Percentiles rank a stretch among this genome's conserved stretches.
Conservation (phyloP, 2,329 filamentous ascomycete species). For the Fusarium sp. region DNA sequence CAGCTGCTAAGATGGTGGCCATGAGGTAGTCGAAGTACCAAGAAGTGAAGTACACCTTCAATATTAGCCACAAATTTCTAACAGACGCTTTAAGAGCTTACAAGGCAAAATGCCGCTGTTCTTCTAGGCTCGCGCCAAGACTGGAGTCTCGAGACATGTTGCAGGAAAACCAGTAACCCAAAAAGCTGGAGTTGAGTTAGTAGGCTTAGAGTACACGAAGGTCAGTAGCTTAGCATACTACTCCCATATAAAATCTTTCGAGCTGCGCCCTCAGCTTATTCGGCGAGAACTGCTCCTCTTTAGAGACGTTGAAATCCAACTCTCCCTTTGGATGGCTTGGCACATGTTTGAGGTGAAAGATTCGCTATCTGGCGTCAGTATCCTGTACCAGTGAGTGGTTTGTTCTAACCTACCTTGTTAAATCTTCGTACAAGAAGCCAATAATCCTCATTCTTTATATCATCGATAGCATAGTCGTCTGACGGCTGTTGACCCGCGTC, state of each 20-base stretch:
- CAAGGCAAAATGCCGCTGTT: constrained; percentile 55
- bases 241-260: constrained; percentile 81
- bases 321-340: neutral
- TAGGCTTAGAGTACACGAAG: too few species aligned
- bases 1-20: constrained; percentile 64
- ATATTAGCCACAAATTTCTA: constrained; percentile 26
- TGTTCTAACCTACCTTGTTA: constrained; percentile 9
- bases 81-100: too few species aligned
- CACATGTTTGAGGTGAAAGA: constrained; percentile 22
- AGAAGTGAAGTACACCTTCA: constrained; percentile 62
- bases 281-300: constrained; percentile 82
- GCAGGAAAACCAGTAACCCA: constrained; percentile 47
- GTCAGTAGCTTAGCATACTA: constrained; percentile 63
- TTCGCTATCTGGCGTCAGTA: neutral
- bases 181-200: constrained; percentile 49
- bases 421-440: constrained; percentile 27
- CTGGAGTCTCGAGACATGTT: constrained; percentile 77
- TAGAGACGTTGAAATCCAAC: constrained; percentile 55
- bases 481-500: neutral
- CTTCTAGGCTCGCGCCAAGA: constrained; percentile 79
- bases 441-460: constrained; percentile 11
- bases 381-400: neutral
- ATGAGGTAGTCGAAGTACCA: constrained; percentile 76
- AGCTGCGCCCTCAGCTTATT: constrained; percentile 82
- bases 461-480: neutral